These are phyloP conservation scores for Xylariaceae sp. DNA, from an alignment of 2,329 filamentous ascomycete genomes.

Conservation along the genomic window DNA sequence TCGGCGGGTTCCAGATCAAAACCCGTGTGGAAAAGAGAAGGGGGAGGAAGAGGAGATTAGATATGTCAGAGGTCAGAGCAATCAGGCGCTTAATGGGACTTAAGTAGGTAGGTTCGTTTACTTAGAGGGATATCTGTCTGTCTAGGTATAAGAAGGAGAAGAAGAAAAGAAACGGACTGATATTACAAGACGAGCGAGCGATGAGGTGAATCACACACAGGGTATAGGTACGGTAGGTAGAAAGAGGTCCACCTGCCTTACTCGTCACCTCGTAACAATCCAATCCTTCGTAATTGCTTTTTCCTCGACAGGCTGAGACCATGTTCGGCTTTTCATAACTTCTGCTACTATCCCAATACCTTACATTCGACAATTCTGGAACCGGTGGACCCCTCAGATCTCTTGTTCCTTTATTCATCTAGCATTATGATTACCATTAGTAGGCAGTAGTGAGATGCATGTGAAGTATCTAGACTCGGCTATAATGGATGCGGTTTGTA, in stretches of 20 bases:
- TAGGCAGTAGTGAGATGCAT: constrained; percentile 7
- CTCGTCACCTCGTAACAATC: constrained; percentile 12
- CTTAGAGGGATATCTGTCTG: constrained; percentile 7
- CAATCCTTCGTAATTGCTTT: constrained; percentile 20
- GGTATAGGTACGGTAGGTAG: background rate
- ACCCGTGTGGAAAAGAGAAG: constrained; percentile 9
- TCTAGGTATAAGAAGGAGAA: background rate
- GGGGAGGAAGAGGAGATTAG: constrained; percentile 8
- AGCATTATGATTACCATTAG: constrained; percentile 5
- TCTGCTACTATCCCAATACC: constrained; percentile 1
- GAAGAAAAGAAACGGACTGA: background rate
- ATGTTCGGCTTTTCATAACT: constrained; percentile 5
- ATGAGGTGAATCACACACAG: constrained; percentile 8
- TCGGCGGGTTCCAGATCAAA: constrained; percentile 4
- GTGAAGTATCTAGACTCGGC: constrained; percentile 13
- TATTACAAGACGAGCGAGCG: constrained; percentile 3
- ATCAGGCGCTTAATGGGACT: constrained; percentile 1
- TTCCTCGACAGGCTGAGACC: constrained; percentile 16
- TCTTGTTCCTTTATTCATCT: background rate
- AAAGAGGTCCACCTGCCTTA: constrained; percentile 15
- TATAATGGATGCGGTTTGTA: constrained; percentile 9
- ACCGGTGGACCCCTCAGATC: constrained; percentile 16
- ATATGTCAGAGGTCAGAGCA: background rate
- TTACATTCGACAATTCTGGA: constrained; percentile 1
- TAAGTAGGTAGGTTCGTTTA: constrained; percentile 9